Evolutionary conservation across 2,329 filamentous ascomycete species (phyloP).

Genomic region (Pyricularia pennisetigena): DNA sequence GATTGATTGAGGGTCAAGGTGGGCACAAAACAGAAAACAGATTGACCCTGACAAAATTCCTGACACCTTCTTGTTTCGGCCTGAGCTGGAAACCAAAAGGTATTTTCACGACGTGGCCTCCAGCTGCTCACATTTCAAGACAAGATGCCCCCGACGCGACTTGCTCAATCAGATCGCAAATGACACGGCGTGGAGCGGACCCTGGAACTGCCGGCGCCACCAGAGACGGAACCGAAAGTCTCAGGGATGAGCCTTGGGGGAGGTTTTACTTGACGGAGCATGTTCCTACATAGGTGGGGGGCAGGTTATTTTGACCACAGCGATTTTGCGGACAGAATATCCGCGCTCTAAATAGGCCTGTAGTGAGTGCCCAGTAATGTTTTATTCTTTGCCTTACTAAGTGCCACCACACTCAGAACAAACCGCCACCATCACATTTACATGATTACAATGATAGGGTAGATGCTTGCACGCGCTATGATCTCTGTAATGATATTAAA

Average conservation of each 20-base stretch:
- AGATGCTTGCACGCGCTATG: too few relatives aligned
- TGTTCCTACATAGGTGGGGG: too few relatives aligned
- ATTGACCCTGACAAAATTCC: too few relatives aligned
- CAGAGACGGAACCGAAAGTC: background rate
- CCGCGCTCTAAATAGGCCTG: background rate
- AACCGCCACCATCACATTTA: background rate
- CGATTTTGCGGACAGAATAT: background rate
- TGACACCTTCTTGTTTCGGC: background rate
- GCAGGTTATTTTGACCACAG: background rate
- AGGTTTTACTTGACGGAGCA: too few relatives aligned
- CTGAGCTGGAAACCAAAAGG: background rate
- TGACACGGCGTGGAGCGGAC: background rate
- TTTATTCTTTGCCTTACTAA: too few relatives aligned
- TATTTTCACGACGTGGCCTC: background rate
- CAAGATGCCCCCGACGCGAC: background rate
- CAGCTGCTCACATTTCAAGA: background rate
- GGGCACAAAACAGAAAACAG: background rate
- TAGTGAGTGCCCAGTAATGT: too few relatives aligned
- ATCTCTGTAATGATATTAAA: too few relatives aligned
- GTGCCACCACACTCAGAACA: background rate
- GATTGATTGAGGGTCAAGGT: background rate
- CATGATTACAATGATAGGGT: too few relatives aligned
- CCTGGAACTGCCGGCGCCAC: background rate
- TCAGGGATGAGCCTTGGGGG: background rate
- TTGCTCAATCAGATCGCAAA: background rate